These are phyloP conservation scores for Trichoderma pleuroti DNA, from an alignment of 2,329 filamentous ascomycete genomes.

Conservation along the genomic window DNA sequence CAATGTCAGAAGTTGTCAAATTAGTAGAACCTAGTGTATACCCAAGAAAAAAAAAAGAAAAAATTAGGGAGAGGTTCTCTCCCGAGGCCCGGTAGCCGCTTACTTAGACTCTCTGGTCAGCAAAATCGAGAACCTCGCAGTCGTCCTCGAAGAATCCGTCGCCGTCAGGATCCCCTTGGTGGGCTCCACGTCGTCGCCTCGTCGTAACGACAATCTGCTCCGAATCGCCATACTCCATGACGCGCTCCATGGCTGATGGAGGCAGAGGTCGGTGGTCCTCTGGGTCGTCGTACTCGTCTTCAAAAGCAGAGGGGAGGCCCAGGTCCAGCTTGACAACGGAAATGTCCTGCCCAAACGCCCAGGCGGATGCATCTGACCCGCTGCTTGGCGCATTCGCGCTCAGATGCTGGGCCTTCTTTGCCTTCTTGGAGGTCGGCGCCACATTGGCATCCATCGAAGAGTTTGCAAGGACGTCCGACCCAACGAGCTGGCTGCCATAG, in stretches of 20 bases:
- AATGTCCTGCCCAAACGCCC: slow-evolving; percentile 61
- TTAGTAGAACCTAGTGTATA: slow-evolving; percentile 24
- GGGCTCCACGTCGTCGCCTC: slow-evolving; percentile 59
- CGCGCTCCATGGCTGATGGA: slow-evolving; percentile 61
- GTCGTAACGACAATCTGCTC: slow-evolving; percentile 83
- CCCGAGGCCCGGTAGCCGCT: slow-evolving; percentile 25
- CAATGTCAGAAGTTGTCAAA: slow-evolving; percentile 19
- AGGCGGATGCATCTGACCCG: slow-evolving; percentile 33
- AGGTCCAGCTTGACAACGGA: slow-evolving; percentile 50
- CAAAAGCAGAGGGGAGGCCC: slow-evolving; percentile 43
- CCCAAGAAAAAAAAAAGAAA: slow-evolving; percentile 2
- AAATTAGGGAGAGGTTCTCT: background rate
- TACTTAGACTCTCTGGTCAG: slow-evolving; percentile 63
- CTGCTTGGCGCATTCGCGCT: background rate
- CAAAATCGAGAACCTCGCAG: slow-evolving; percentile 87
- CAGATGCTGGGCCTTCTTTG: slow-evolving; percentile 29
- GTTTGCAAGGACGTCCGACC: slow-evolving; percentile 40
- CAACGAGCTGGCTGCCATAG: slow-evolving; percentile 33
- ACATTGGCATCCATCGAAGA: slow-evolving; percentile 40
- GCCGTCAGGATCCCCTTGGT: slow-evolving; percentile 52
- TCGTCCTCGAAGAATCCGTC: slow-evolving; percentile 90
- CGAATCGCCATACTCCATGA: slow-evolving; percentile 58
- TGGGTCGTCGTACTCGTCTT: slow-evolving; percentile 51
- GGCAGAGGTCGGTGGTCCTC: slow-evolving; percentile 59
- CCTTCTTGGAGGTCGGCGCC: slow-evolving; percentile 37